Evolutionary conservation across 2,329 filamentous ascomycete species (phyloP), one percentile per base, ranked within the genome.

Genomic region (Aspergillus spinulosporus): DNA sequence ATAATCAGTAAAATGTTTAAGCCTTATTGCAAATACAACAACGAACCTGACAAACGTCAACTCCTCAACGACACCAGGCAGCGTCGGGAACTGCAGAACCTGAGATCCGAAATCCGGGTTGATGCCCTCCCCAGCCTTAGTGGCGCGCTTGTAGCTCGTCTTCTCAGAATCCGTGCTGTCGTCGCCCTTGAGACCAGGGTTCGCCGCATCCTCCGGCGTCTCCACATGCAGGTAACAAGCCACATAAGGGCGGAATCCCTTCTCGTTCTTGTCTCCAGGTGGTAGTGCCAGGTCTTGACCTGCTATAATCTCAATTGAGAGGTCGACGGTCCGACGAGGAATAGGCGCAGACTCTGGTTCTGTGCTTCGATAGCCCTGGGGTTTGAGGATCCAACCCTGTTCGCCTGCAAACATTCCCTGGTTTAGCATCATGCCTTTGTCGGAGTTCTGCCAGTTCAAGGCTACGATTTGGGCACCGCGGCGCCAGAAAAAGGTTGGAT

Each of bases 371-470:
- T 92, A 94, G 12, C 88, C 88, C 32, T 81, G 71, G 0, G 92
- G 92, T 74, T 97, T 97, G 59, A 94, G 80, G 2, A 92, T 85
- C 89, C 90, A 97, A 40, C 93, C 92, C 42, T 84, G 78, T 49
- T 89, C 88, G 8, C 86, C 89, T 1, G 85, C 83, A 73, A 96
- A 96, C 90, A 96, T 94, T 64, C 85, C 92, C 68, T 94, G 87
- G 68, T 97, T 97, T 11, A 96, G 82, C 93, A 97, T 97, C 87
- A 95, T 95, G 32, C 90, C 92, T 64, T 90, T 88, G 67, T 97
- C 92, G 72, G 89, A 87, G 59, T 87, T 88, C 73, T 97, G 92
- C 90, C 92, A 97, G 75, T 97, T 97, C 59, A 97, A 78, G 0
- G 92, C 92, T 1, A 95, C 91, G 64, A 97, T 88, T 73, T 97